Evolutionary conservation across 805 yeast species (phyloP), one percentile per base, ranked within the genome.

Genomic region (Vanderwaltozyma yarrowii): DNA sequence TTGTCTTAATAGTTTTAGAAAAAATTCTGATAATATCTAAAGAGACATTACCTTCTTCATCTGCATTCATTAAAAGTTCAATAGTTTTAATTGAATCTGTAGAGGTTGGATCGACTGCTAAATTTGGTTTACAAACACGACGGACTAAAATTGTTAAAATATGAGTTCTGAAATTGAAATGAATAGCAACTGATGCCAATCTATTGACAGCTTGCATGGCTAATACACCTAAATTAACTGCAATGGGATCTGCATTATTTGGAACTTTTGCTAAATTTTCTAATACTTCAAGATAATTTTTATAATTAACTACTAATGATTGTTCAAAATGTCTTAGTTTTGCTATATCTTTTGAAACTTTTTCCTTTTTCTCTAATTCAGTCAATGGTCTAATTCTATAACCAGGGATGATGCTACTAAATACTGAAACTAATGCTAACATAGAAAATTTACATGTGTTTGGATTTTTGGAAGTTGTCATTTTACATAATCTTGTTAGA

Each of bases 321-420:
- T 89, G 92, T 60, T 89, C 98, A 58, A 81, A 87, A 43, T 68
- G 70, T 54, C 98, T 73, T 49, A 82, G 58, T 51, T 71, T 74
- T 14, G 83, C 80, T 25, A 92, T 81, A 16, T 92, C 98, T 53
- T 72, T 83, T 12, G 88, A 66, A 4, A 86, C 94, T 50, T 77
- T 84, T 51, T 86, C 95, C 43, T 74, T 72, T 58, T 76, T 76
- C 58, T 89, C 97, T 0, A 74, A 61, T 14, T 86, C 96, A 2
- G 86, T 70, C 37, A 92, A 66, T 2, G 94, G 81, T 55, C 95
- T 71, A 37, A 89, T 86, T 43, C 78, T 73, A 60, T 89, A 89
- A 7, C 92, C 80, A 2, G 98, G 98, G 1, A 92, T 78, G 33
- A 92, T 73, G 39, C 80, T 73, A 50, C 84, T 85, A 69, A 85